phyloP scores from a whole-genome alignment of 805 yeast genomes.

The Cyberlindnera saturnus region DNA sequence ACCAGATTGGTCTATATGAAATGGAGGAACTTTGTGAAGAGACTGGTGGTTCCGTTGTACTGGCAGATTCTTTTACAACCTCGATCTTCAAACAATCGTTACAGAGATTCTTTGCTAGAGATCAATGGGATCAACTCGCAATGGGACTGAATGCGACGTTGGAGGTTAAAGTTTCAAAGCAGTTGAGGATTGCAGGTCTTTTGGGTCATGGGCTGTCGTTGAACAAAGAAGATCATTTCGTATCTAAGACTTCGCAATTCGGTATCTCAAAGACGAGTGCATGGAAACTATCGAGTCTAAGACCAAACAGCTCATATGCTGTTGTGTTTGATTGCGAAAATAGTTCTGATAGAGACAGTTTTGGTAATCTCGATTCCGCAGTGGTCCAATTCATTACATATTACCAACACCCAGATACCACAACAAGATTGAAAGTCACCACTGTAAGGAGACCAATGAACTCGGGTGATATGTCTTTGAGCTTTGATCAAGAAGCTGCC shows the following conservation, averaged over 20 bases:
- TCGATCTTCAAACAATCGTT: conserved; percentile 65
- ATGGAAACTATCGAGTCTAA: conserved; percentile 53
- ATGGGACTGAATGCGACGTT: conserved; percentile 57
- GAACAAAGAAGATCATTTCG: conserved; percentile 21
- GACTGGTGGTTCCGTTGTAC: conserved; percentile 59
- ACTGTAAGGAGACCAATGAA: conserved; percentile 44
- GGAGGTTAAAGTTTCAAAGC: conserved; percentile 46
- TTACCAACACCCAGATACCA: conserved; percentile 58
- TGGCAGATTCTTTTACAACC: conserved; percentile 61
- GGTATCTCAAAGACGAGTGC: conserved; percentile 51
- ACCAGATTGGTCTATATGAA: conserved; percentile 62
- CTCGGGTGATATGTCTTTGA: conserved; percentile 35
- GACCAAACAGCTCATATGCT: conserved; percentile 55
- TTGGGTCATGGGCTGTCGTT: conserved; percentile 58
- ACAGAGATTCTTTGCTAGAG: conserved; percentile 41
- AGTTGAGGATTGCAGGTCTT: conserved; percentile 50
- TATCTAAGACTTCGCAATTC: conserved; percentile 16
- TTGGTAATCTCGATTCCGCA: conserved; percentile 14
- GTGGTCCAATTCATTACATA: conserved; percentile 50
- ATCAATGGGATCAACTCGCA: conserved; percentile 32
- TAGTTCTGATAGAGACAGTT: conserved; percentile 6
- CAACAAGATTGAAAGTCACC: conserved; percentile 54
- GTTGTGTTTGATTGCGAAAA: conserved; percentile 46
- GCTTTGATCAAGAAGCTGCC: conserved; percentile 68
- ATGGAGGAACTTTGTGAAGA: conserved; percentile 52